Conservation (phyloP, 495 filamentous ascomycete species). For the Penicillium mononematosum region DNA sequence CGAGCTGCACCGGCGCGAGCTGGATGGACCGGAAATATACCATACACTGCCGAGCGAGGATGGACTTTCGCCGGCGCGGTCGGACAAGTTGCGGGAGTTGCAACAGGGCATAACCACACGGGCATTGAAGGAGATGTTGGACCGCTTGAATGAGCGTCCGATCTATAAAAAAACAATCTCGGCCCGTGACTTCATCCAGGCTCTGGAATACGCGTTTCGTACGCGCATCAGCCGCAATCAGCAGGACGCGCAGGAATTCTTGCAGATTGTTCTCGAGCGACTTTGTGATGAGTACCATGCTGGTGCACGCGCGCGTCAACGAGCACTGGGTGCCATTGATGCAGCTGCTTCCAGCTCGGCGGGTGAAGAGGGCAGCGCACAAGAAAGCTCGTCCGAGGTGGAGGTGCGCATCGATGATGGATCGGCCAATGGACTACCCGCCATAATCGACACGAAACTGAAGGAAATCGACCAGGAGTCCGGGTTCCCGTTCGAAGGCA, state of each 20-base stretch:
- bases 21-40: constrained; percentile 75
- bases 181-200: constrained; percentile 71
- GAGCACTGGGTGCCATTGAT: constrained; percentile 27
- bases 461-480: constrained; percentile 56
- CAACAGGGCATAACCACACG: constrained; percentile 80
- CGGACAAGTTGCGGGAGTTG: constrained; percentile 68
- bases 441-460: constrained; percentile 45
- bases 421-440: constrained; percentile 38
- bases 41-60: constrained; percentile 50
- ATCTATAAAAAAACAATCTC: constrained; percentile 94
- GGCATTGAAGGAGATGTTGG: constrained; percentile 87
- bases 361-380: constrained; percentile 16
- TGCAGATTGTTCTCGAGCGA: constrained; percentile 90
- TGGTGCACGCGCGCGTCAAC: constrained; percentile 64
- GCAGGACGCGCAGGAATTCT: constrained; percentile 97
- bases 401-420: constrained; percentile 47
- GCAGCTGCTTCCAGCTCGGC: constrained; percentile 19
- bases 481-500: constrained; percentile 83
- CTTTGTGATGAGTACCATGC: constrained; percentile 93
- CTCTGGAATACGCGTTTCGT: constrained; percentile 80
- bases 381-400: constrained; percentile 32
- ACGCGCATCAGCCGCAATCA: constrained; percentile 90
- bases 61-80: constrained; percentile 43
- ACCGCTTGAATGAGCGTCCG: constrained; percentile 89
- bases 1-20: constrained; percentile 74